A percentile compares a stretch with the other conserved stretches of the same genome.
Evolutionary conservation across 2,329 filamentous ascomycete species (phyloP).

Genomic region (Exophiala alcalophila): DNA sequence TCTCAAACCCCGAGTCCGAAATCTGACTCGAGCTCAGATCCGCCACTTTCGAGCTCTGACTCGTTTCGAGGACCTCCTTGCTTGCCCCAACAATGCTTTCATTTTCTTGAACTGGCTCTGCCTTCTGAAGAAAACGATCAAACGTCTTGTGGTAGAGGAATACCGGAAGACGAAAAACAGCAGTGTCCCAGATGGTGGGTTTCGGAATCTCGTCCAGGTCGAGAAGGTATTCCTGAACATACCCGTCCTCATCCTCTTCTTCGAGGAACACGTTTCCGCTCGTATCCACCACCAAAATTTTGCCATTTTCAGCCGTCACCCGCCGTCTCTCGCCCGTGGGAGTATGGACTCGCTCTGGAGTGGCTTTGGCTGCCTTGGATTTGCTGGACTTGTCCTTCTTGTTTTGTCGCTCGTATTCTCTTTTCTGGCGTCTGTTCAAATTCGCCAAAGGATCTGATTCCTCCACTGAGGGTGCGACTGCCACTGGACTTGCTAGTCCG

Average conservation of each 20-base stretch:
- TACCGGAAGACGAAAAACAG: conserved; percentile 72
- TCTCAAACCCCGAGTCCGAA: conserved; percentile 29
- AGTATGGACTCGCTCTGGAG: conserved; percentile 47
- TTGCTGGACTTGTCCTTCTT: conserved; percentile 61
- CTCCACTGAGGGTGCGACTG: conserved; percentile 39
- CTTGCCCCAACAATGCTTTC: conserved; percentile 6
- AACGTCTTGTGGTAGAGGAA: conserved; percentile 64
- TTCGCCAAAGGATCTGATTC: conserved; percentile 51
- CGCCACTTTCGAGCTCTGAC: conserved; percentile 12
- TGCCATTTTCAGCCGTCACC: conserved; percentile 91
- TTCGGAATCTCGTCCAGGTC: conserved; percentile 80
- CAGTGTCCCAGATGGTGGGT: conserved; percentile 78
- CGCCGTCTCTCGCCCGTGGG: conserved; percentile 78
- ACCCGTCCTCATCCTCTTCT: conserved; percentile 82
- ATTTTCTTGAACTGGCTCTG: conserved; percentile 9
- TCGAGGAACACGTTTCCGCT: conserved; percentile 93
- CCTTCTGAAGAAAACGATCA: conserved; percentile 51
- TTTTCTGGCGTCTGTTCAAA: conserved; percentile 81
- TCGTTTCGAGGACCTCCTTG: conserved; percentile 8
- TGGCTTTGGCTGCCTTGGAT: conserved; percentile 43
- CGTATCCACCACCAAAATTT: conserved; percentile 88
- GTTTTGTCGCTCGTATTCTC: conserved; percentile 81
- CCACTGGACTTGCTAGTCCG: conserved; percentile 52
- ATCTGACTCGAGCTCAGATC: conserved; percentile 29
- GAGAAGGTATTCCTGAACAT: conserved; percentile 76